A percentile compares a stretch with the other conserved stretches of the same genome.
Conservation (phyloP, 768 basidiomycete species). For the Butyriboletus loyo region DNA sequence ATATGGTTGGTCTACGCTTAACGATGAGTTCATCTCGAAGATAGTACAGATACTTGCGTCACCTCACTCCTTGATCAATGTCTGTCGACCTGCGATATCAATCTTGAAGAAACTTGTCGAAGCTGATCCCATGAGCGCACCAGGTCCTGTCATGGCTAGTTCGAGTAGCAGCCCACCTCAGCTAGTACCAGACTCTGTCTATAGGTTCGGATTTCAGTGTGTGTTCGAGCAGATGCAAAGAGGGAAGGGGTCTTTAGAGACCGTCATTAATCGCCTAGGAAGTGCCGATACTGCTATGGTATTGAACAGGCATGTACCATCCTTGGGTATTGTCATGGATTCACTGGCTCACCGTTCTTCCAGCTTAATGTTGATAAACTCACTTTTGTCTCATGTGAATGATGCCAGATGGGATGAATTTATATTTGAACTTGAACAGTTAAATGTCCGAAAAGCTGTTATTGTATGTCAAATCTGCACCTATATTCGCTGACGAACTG, state of each 20-base stretch:
- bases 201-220: slow-evolving; percentile 78
- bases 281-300: slow-evolving; percentile 85
- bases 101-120: slow-evolving; percentile 89
- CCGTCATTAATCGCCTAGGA: slow-evolving; percentile 75
- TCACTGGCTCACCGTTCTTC: slow-evolving; percentile 5
- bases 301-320: slow-evolving; percentile 60
- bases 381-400: slow-evolving; percentile 74
- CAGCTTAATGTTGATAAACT: slow-evolving; percentile 90
- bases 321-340: not conserved
- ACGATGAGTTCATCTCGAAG: slow-evolving; percentile 68
- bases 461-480: slow-evolving; percentile 49
- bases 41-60: slow-evolving; percentile 79
- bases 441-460: slow-evolving; percentile 80
- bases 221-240: slow-evolving; percentile 82
- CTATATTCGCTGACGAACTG: slow-evolving; percentile 1
- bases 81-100: slow-evolving; percentile 86
- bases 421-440: slow-evolving; percentile 64
- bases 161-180: slow-evolving; percentile 56
- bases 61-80: slow-evolving; percentile 76
- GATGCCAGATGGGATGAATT: slow-evolving; percentile 80
- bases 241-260: slow-evolving; percentile 68
- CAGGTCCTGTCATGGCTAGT: slow-evolving; percentile 54
- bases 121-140: slow-evolving; percentile 70
- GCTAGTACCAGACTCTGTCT: slow-evolving; percentile 66
- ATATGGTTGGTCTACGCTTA: slow-evolving; percentile 77